A percentile compares a stretch with the other conserved stretches of the same genome.
phyloP scores from a whole-genome alignment of 345 rosid genomes.

The Lenwebbia sp. region DNA sequence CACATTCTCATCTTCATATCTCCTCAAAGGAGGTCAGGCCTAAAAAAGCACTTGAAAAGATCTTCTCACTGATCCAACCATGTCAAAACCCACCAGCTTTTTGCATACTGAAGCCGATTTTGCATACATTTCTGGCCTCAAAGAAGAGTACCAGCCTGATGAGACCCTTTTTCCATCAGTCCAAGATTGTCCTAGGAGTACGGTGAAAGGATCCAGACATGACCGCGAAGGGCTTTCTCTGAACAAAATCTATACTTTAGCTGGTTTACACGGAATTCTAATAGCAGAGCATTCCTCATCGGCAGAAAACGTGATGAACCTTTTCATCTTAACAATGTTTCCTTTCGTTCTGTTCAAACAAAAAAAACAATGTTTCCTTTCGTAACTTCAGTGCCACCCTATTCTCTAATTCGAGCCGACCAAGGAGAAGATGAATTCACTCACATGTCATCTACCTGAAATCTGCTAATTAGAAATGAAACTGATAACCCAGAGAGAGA shows the following conservation, averaged over 20 bases:
- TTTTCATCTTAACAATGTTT: background rate
- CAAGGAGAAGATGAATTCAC: background rate
- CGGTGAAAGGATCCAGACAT: background rate
- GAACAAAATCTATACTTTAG: background rate
- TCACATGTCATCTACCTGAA: background rate
- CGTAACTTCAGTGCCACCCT: background rate
- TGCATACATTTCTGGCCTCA: background rate
- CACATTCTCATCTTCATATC: background rate
- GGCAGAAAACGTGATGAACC: background rate
- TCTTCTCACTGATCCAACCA: background rate
- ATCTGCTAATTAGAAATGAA: background rate
- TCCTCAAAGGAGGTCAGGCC: background rate
- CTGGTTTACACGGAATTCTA: background rate
- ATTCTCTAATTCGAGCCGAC: background rate
- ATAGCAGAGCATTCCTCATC: background rate
- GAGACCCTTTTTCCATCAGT: background rate
- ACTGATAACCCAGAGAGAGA: background rate
- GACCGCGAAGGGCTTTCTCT: background rate
- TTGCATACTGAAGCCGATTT: background rate
- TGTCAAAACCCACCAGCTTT: background rate
- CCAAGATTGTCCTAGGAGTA: background rate
- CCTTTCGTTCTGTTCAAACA: too few relatives aligned
- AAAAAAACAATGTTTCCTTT: background rate
- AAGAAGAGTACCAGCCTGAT: background rate
- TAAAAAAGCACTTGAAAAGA: background rate